Conservation (phyloP, 352 stramenopile genomes). For the Phytophthora citrophthora region DNA sequence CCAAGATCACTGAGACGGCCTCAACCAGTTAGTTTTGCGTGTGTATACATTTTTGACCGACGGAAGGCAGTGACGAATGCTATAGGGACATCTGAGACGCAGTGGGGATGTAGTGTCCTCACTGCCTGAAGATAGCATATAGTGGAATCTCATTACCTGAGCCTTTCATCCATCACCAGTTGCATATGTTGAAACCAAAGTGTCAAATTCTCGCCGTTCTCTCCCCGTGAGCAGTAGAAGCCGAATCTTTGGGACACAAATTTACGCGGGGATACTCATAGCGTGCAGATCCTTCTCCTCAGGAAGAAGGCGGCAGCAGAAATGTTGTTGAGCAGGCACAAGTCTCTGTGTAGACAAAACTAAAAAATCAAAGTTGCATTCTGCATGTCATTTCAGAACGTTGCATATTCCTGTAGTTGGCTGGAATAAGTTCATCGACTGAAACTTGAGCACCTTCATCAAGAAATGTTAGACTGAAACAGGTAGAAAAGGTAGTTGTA, state of each 20-base stretch:
- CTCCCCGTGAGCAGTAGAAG: conserved; percentile 76
- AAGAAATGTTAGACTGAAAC: background rate
- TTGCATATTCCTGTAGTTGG: background rate
- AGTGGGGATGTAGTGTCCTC: conserved; percentile 41
- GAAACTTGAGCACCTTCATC: conserved; percentile 63
- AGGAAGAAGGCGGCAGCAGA: conserved; percentile 59
- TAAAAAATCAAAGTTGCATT: background rate
- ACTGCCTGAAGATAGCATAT: conserved; percentile 75
- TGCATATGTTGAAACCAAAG: conserved; percentile 68
- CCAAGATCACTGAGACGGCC: conserved; percentile 92
- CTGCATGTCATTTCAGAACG: background rate
- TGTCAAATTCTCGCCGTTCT: conserved; percentile 91
- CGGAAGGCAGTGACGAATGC: conserved; percentile 84
- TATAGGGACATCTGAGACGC: conserved; percentile 90
- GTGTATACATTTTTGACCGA: background rate
- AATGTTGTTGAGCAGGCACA: conserved; percentile 65
- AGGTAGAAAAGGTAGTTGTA: too few species aligned
- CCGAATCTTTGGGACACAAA: conserved; percentile 91
- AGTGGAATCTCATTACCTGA: conserved; percentile 94
- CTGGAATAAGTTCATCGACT: conserved; percentile 25
- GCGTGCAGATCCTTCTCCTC: conserved; percentile 42
- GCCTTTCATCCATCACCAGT: conserved; percentile 44
- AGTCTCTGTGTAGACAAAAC: conserved; percentile 43
- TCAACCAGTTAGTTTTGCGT: conserved; percentile 6
- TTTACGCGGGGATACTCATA: conserved; percentile 10